Conservation (phyloP, 805 yeast genomes). For the Grigorovia jiainica region DNA sequence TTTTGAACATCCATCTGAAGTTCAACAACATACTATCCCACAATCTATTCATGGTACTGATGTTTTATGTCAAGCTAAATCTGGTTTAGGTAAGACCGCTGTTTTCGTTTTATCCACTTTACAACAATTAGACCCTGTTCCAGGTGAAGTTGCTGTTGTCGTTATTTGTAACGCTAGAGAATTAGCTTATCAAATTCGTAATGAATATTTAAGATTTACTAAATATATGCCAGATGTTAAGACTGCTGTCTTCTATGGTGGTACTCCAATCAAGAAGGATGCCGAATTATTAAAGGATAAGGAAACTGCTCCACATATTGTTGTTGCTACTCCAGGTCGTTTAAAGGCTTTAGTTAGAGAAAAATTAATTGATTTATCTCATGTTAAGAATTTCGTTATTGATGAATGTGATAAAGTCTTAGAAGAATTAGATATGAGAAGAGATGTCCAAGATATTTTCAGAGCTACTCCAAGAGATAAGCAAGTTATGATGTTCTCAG, state of each 20-base stretch:
- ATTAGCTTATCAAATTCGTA: slow-evolving; percentile 94
- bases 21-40: slow-evolving; percentile 96
- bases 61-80: slow-evolving; percentile 97
- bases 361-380: slow-evolving; percentile 74
- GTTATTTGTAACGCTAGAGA: slow-evolving; percentile 98
- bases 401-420: slow-evolving; percentile 98
- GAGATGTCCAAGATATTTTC: slow-evolving; percentile 97
- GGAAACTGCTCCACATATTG: slow-evolving; percentile 91
- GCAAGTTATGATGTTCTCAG: slow-evolving; percentile 99
- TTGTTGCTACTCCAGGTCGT: slow-evolving; percentile 98
- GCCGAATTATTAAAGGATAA: slow-evolving; percentile 80
- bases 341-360: slow-evolving; percentile 89
- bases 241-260: slow-evolving; percentile 96
- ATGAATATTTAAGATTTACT: slow-evolving; percentile 94
- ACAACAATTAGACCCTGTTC: slow-evolving; percentile 94
- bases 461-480: slow-evolving; percentile 96
- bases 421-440: slow-evolving; percentile 88
- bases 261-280: slow-evolving; percentile 78
- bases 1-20: slow-evolving; percentile 99
- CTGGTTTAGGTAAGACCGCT: slow-evolving; percentile 99
- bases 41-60: slow-evolving; percentile 97
- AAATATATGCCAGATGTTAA: slow-evolving; percentile 97
- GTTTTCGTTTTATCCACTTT: slow-evolving; percentile 92
- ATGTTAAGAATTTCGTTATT: slow-evolving; percentile 87
- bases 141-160: slow-evolving; percentile 90